Base-by-base conservation (phyloP, 768 basidiomycete species). In the Boletus tomentosulus region DNA sequence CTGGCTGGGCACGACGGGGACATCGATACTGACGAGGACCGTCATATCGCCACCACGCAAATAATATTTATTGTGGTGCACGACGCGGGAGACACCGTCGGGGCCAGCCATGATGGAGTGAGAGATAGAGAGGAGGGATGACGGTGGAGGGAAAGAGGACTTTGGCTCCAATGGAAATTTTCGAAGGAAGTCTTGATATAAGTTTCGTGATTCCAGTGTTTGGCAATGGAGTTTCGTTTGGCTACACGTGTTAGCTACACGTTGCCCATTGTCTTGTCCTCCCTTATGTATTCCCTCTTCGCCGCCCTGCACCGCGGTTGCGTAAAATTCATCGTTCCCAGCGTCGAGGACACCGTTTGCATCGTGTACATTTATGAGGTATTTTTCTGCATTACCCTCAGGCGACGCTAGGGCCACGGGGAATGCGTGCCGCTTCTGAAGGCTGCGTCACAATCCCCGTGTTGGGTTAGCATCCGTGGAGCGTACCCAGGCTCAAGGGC, bases 31-130 rank as follows among this genome's bases (percentile, higher is more conserved):
- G 57, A 84, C 85, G 47, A 83, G 56, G 57, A 86, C 75, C 22
- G 75, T 77, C 22, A 86, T 61, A 65, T 88, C 85, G 5, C 78
- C 86, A 0, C 79, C 77, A 34, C 72, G 70, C 25, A 88, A 65
- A 56, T 85, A 86, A 59, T 80, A 87, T 48, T 71, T 70, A 48
- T 71, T 70, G 65, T 71, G 69, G 35, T 69, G 69, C 5, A 71
- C 66, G 50, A 70, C 66, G 30, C 68, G 68, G 11, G 66, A 65
- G 1, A 70, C 51, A 12, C 68, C 68, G 12, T 68, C 66, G 31
- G 63, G 45, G 8, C 56, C 49, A 37, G 50, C 57, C 68, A 70
- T 71, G 62, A 68, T 44, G 3, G 58, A 63, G 33, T 46, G 39
- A 47, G 46, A 43, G 4, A 63, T 53, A 16, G 63, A 60, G 51